Base-by-base conservation (phyloP, 805 yeast species). In the Schizosaccharomyces lindneri region DNA sequence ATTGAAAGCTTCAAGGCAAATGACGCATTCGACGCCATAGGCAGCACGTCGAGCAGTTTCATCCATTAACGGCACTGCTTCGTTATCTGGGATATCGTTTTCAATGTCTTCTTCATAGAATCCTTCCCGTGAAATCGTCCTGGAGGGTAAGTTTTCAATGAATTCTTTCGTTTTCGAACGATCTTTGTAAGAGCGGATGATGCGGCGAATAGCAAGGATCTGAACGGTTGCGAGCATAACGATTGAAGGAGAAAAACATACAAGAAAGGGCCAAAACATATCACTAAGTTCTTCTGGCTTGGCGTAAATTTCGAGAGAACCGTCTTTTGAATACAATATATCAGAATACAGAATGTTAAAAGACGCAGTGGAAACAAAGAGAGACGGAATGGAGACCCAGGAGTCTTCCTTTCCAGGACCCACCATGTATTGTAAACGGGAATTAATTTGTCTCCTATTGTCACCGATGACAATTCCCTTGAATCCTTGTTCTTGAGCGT, bases 401-500 rank as follows among this genome's bases (percentile, higher is more conserved):
- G 71, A 73, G 61, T 77, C 74, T 63, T 74, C 78, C 31, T 73
- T 69, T 1, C 80, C 76, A 67, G 75, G 80, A 83, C 80, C 80
- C 29, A 82, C 79, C 29, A 80, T 73, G 62, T 79, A 71, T 5
- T 80, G 77, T 21, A 73, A 68, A 48, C 68, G 67, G 5, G 46
- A 36, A 11, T 19, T 13, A 36, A 43, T n/a, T 24, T 17, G 31
- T 51, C 76, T 76, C 62, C 72, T 76, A 66, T 79, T 75, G 67
- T 81, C 81, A 41, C 81, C 84, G 7, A 81, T 75, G n/a, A 81
- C 70, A 11, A 81, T 78, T 5, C 80, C 79, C 15, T 64, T 67
- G 0, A 84, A 83, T 15, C 78, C 77, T 62, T 68, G 70, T 1
- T 68, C 67, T 62, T 79, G 72, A 61, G 81, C 66, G 62, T 74